Evolutionary conservation across 2,329 filamentous ascomycete genomes (phyloP).

Genomic region (Pezicula neosporulosa): DNA sequence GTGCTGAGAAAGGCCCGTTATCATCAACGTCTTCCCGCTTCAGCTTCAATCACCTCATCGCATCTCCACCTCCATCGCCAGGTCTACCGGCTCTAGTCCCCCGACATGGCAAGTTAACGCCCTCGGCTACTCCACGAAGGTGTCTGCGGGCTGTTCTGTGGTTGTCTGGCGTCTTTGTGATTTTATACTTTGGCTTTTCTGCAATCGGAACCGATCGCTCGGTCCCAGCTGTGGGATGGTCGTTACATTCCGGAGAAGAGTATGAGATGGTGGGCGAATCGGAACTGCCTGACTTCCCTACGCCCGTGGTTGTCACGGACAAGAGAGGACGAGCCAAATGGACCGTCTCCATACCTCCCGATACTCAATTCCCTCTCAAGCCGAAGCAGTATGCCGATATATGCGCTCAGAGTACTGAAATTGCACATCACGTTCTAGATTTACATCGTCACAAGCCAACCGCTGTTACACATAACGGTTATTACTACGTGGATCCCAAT

Average conservation of each 20-base stretch:
- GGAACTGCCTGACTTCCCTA: constrained; percentile 66
- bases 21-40: constrained; percentile 62
- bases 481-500: constrained; percentile 61
- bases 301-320: constrained; percentile 68
- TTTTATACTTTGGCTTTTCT: constrained; percentile 46
- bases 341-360: constrained; percentile 76
- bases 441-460: constrained; percentile 39
- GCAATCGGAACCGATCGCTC: constrained; percentile 28
- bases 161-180: constrained; percentile 43
- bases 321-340: constrained; percentile 63
- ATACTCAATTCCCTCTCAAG: constrained; percentile 62
- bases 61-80: constrained; percentile 67
- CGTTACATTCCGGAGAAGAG: constrained; percentile 38
- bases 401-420: constrained; percentile 62
- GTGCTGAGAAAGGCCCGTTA: constrained; percentile 48
- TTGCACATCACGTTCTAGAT: constrained; percentile 55
- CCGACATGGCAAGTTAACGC: constrained; percentile 56
- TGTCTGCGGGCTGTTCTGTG: constrained; percentile 40
- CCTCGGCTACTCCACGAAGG: constrained; percentile 32
- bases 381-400: constrained; percentile 67
- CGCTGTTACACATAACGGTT: constrained; percentile 43
- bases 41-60: constrained; percentile 64
- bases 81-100: constrained; percentile 66
- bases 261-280: constrained; percentile 67
- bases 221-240: constrained; percentile 35